Evolutionary conservation across 176 grass and related monocot genomes (phyloP), one percentile per base, ranked within the genome.

Genomic region (Canna indica): DNA sequence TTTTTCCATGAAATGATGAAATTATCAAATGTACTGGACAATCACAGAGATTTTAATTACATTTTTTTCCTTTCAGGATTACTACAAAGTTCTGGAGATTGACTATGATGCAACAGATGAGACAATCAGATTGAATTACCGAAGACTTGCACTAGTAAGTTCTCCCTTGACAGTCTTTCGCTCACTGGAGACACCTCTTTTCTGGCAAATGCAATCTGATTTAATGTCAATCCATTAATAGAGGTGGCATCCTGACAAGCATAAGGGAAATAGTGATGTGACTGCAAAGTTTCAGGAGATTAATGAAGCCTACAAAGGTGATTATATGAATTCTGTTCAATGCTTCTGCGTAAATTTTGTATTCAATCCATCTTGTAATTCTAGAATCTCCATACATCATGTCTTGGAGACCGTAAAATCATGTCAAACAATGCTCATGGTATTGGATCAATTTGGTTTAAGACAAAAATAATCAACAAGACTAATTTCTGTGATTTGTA

Each of bases 271-370:
- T 75, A 83, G 56, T 38, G 74, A 77, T 83, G 82, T 76, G 50
- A 91, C 85, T 60, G 80, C 85, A 80, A 91, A 88, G 77, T 91
- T 91, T 76, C 89, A 91, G 77, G 82, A 88, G 61, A 91, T 91
- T 46, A 91, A 81, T 61, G 85, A 91, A 81, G 89, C 89, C 50
- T 88, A 88, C 75, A 84, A 64, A 64, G 80, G 89, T 91, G 73
- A 36, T 46, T 14, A 53, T 75, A 38, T 22, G 18, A 13, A 56
- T 41, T 68, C 20, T 33, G 11, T 20, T 65, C 8, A 47, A 48
- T 47, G 36, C 4, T 66, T 38, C 29, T 25, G 0, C 3, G 59
- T 63, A 3, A 30, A 33, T 63, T 33, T 30, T 59, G 73, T 64
- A 35, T 25, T 27, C 42, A 63, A 17, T 33, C n/a, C n/a, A n/a